Evolutionary conservation across 1,284 basidiomycete species (phyloP).

Genomic region (Fomitopsis pinicola): DNA sequence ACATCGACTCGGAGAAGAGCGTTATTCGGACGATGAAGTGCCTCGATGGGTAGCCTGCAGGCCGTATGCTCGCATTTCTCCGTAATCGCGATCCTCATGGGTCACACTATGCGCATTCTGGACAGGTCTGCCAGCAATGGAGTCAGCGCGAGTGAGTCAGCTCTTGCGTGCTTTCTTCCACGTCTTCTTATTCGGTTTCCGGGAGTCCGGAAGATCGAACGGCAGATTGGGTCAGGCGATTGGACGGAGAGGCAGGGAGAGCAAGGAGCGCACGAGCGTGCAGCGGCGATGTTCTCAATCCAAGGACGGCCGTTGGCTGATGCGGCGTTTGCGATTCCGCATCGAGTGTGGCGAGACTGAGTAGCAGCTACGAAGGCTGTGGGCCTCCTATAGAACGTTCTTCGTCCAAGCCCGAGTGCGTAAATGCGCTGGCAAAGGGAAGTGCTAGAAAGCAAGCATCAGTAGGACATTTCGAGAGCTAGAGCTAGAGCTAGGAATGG

Average conservation of each 20-base stretch:
- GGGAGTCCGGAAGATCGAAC: background rate
- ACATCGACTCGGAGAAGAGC: background rate
- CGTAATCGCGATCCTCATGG: too few species aligned
- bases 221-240: background rate
- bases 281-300: background rate
- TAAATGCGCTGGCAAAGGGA: background rate
- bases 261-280: background rate
- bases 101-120: too few species aligned
- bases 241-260: background rate
- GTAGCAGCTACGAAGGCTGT: background rate
- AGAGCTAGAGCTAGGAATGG: constrained; percentile 1
- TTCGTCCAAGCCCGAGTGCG: background rate
- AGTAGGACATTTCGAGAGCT: background rate
- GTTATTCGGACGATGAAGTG: background rate
- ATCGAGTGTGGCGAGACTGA: background rate
- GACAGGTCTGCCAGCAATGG: background rate
- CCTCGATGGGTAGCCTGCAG: too few species aligned
- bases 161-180: background rate
- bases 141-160: background rate
- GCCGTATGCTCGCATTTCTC: too few species aligned
- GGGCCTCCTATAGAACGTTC: background rate
- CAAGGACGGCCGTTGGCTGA: background rate
- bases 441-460: background rate
- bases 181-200: background rate
- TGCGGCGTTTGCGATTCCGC: background rate